Conservation (phyloP, 2,329 filamentous ascomycete genomes). For the Zasmidium angulare region DNA sequence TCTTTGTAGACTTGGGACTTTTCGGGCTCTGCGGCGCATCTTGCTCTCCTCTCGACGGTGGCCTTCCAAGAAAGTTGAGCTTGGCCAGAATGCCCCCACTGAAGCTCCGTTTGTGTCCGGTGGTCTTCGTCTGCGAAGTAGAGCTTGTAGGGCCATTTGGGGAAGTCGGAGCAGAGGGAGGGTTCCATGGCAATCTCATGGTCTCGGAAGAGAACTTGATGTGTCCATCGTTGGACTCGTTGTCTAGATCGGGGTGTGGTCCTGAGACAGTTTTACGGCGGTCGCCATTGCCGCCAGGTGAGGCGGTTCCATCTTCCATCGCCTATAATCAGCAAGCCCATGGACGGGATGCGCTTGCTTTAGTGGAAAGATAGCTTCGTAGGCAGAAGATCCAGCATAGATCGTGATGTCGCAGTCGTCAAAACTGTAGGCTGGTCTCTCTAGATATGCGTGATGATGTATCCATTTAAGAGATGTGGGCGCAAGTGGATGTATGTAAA, state of each 20-base stretch:
- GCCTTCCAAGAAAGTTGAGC: slow-evolving; percentile 64
- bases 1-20: slow-evolving; percentile 27
- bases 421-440: too few species aligned
- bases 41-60: slow-evolving; percentile 23
- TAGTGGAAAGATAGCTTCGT: background rate
- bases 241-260: slow-evolving; percentile 15
- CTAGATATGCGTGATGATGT: too few species aligned
- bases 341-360: slow-evolving; percentile 16
- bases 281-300: slow-evolving; percentile 28
- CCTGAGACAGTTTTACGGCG: slow-evolving; percentile 25
- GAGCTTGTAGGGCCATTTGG: slow-evolving; percentile 16
- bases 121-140: slow-evolving; percentile 15
- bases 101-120: slow-evolving; percentile 53
- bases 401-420: background rate
- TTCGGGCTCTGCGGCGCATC: slow-evolving; percentile 32
- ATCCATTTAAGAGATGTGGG: too few species aligned
- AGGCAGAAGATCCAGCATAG: background rate
- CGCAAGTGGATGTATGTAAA: too few species aligned
- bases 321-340: slow-evolving; percentile 14
- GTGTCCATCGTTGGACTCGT: slow-evolving; percentile 7
- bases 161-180: slow-evolving; percentile 25
- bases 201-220: slow-evolving; percentile 14
- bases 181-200: slow-evolving; percentile 31
- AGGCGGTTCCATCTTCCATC: slow-evolving; percentile 34
- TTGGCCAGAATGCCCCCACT: slow-evolving; percentile 68